These are phyloP conservation scores for Curvularia sp. DNA, from an alignment of 2,329 filamentous ascomycete genomes.

Conservation along the genomic window DNA sequence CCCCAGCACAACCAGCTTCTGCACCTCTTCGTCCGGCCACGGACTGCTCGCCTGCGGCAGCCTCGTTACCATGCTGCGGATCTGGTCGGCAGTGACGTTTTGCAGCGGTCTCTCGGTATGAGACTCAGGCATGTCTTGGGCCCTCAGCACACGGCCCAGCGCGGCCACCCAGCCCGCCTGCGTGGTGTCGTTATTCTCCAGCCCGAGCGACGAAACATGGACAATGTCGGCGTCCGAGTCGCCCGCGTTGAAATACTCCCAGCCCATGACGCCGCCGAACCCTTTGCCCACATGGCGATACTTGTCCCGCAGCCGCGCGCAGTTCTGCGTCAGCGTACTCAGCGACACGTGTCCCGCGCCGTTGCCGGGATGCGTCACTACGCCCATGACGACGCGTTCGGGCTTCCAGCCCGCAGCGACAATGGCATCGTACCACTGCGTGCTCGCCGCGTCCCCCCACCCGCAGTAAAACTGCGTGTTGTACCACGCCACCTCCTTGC, in stretches of 20 bases:
- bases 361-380: constrained; percentile 80
- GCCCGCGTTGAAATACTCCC: constrained; percentile 88
- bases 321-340: constrained; percentile 63
- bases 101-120: constrained; percentile 26
- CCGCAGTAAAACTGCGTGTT: constrained; percentile 94
- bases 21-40: constrained; percentile 54
- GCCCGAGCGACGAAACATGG: constrained; percentile 32
- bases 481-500: constrained; percentile 75
- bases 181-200: constrained; percentile 37
- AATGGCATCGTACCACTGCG: constrained; percentile 61
- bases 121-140: constrained; percentile 30
- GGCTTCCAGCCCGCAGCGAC: constrained; percentile 73
- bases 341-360: constrained; percentile 69
- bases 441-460: constrained; percentile 72
- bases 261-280: constrained; percentile 91
- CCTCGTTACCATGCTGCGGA: constrained; percentile 42
- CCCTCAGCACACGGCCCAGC: constrained; percentile 62
- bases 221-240: constrained; percentile 40
- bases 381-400: constrained; percentile 76
- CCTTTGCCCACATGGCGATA: constrained; percentile 58
- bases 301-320: constrained; percentile 64
- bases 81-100: constrained; percentile 42
- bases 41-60: constrained; percentile 42
- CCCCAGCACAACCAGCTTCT: constrained; percentile 55
- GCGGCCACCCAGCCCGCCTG: constrained; percentile 69